Conservation (phyloP, 495 filamentous ascomycete genomes). For the Podospora comata region DNA sequence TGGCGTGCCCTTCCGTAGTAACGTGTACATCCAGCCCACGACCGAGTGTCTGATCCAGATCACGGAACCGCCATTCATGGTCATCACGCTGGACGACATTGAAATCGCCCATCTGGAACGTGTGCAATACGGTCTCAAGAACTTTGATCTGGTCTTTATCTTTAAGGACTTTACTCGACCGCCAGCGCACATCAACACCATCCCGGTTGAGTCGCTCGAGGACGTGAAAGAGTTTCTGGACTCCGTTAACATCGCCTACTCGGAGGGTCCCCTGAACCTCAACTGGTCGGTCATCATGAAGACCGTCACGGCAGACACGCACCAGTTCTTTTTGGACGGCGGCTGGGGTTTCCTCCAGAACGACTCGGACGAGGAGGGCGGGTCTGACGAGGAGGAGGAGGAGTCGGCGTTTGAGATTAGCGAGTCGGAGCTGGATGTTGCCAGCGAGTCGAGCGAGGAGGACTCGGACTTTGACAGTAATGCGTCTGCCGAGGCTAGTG, state of each 20-base stretch:
- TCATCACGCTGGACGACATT: slow-evolving; percentile 90
- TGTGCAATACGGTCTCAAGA: slow-evolving; percentile 97
- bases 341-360: slow-evolving; percentile 91
- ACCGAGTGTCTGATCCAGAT: slow-evolving; percentile 98
- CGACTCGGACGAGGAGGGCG: slow-evolving; percentile 83
- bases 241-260: slow-evolving; percentile 87
- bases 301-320: slow-evolving; percentile 88
- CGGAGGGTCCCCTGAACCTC: slow-evolving; percentile 92
- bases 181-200: slow-evolving; percentile 94
- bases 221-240: slow-evolving; percentile 98
- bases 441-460: slow-evolving; percentile 77
- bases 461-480: slow-evolving; percentile 92
- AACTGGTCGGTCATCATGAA: slow-evolving; percentile 99
- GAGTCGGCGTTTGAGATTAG: slow-evolving; percentile 88
- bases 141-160: slow-evolving; percentile 97
- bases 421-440: slow-evolving; percentile 76
- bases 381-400: slow-evolving; percentile 70
- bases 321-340: slow-evolving; percentile 91
- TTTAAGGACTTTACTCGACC: slow-evolving; percentile 91
- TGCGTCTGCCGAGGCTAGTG: slow-evolving; percentile 71
- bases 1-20: slow-evolving; percentile 91
- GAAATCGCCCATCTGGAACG: slow-evolving; percentile 95
- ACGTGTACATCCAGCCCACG: slow-evolving; percentile 90
- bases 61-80: slow-evolving; percentile 94
- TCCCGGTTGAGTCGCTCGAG: slow-evolving; percentile 91